A percentile compares a stretch with the other conserved stretches of the same genome.
Evolutionary conservation across 352 stramenopile species (phyloP).

Genomic region (Pilasporangium apinafurcum): DNA sequence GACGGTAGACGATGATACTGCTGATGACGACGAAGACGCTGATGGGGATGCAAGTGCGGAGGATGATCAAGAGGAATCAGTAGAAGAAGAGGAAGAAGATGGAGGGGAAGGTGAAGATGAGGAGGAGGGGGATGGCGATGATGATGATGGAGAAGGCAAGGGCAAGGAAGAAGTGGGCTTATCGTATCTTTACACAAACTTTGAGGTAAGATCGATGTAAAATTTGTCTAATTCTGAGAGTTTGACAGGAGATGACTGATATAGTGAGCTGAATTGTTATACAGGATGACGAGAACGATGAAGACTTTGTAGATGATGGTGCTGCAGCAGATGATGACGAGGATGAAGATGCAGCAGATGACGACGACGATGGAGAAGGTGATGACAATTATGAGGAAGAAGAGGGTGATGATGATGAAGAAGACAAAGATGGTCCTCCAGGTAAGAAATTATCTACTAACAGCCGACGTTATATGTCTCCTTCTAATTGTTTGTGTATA

Average conservation of each 20-base stretch:
- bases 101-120: conserved; percentile 21
- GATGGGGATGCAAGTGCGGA: conserved; percentile 17
- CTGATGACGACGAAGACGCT: conserved; percentile 15
- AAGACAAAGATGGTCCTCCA: conserved; percentile 42
- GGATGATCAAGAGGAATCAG: conserved; percentile 23
- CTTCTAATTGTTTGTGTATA: not conserved
- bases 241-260: conserved; percentile 12
- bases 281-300: conserved; percentile 30
- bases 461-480: not conserved
- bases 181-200: conserved; percentile 61
- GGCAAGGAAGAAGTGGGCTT: conserved; percentile 44
- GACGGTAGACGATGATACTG: too few species aligned
- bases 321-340: conserved; percentile 15
- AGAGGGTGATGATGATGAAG: conserved; percentile 21
- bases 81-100: conserved; percentile 14
- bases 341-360: conserved; percentile 5
- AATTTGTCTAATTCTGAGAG: not conserved
- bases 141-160: conserved; percentile 12
- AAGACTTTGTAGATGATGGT: conserved; percentile 38
- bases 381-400: conserved; percentile 11
- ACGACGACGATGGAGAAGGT: conserved; percentile 11
- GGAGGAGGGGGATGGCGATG: conserved; percentile 9
- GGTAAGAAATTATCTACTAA: conserved; percentile 8
- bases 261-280: conserved; percentile 10
- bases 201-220: conserved; percentile 28